Base-by-base conservation (phyloP, 2,329 filamentous ascomycete genomes). In the Emmonsia crescens region DNA sequence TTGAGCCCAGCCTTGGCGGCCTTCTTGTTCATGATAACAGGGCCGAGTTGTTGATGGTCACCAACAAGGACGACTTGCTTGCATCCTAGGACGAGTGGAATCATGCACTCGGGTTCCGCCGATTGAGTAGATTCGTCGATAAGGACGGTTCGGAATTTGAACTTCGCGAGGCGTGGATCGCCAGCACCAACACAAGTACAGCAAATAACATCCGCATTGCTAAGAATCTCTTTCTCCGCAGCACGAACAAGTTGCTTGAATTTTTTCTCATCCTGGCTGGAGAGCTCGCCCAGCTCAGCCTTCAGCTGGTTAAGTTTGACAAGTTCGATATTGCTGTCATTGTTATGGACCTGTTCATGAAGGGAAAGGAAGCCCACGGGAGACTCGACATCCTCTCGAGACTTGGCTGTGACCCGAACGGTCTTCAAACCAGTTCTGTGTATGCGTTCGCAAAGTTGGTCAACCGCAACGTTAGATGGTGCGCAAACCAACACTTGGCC, bases 1-100 rank as follows among this genome's bases (percentile, higher is more conserved):
- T 97, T 96, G 19, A 99, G 82, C 64, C 94, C 94, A 61, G 94
- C 94, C 77, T 97, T 97, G 64, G 94, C 94, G 16, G 94, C 94
- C 77, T 97, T 97, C 83, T 99, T 99, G 82, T 99, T 99, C 93
- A 99, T 99, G 73, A 99, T 97, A 69, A 99, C 94, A 1, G 94
- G 94, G 0, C 94, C 94, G 66, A 99, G 85, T 74, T 99, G 94
- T 76, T 97, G 95, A 76, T 99, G 94, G 72, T 99, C 94, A 72
- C 94, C 94, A 49, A 99, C 94, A 42, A 99, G 83, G n/a, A 99
- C 94, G 57, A 96, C 91, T 75, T 99, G 94, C 79, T 99, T 99
- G 81, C 94, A 99, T 58, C 94, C 94, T 27, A 99, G 82, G 38
- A 99, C 93, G 48, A 99, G 80, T 21, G 94, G 94, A 69, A 99